phyloP scores from a whole-genome alignment of 2,329 filamentous ascomycete genomes.

The Fusarium chaquense region DNA sequence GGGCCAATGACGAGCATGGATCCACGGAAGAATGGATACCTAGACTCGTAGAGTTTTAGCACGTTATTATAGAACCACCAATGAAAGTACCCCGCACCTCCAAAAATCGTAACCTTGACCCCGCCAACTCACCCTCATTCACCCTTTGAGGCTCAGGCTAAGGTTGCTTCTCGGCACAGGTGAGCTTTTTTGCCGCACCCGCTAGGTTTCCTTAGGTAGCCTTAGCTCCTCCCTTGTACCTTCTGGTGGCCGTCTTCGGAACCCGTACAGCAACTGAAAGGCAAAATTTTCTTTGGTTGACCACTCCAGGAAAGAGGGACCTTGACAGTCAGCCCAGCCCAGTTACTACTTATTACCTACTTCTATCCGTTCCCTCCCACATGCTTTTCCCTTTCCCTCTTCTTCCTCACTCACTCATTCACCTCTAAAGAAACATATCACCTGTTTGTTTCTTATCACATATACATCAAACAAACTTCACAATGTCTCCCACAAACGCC shows the following conservation, averaged over 20 bases:
- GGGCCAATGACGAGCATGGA: slow-evolving; percentile 20
- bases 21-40: neutral
- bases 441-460: slow-evolving; percentile 16
- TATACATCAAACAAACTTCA: slow-evolving; percentile 40
- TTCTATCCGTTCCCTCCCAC: slow-evolving; percentile 37
- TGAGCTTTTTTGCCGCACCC: slow-evolving; percentile 36
- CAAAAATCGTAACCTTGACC: slow-evolving; percentile 35
- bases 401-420: slow-evolving; percentile 21
- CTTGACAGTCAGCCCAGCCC: slow-evolving; percentile 10
- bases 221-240: slow-evolving; percentile 16
- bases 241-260: slow-evolving; percentile 37
- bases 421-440: slow-evolving; percentile 25
- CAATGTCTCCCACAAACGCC: slow-evolving; percentile 58
- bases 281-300: slow-evolving; percentile 31
- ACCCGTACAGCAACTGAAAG: slow-evolving; percentile 30
- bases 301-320: slow-evolving; percentile 20
- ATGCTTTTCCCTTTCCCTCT: slow-evolving; percentile 27
- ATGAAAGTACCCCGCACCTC: slow-evolving; percentile 47
- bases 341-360: slow-evolving; percentile 33
- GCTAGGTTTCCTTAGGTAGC: slow-evolving; percentile 3
- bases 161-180: slow-evolving; percentile 30
- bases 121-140: slow-evolving; percentile 31
- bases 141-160: slow-evolving; percentile 19
- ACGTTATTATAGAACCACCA: slow-evolving; percentile 19
- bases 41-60: slow-evolving; percentile 22